Conservation (phyloP, 805 yeast genomes). For the Lachancea mirantina region DNA sequence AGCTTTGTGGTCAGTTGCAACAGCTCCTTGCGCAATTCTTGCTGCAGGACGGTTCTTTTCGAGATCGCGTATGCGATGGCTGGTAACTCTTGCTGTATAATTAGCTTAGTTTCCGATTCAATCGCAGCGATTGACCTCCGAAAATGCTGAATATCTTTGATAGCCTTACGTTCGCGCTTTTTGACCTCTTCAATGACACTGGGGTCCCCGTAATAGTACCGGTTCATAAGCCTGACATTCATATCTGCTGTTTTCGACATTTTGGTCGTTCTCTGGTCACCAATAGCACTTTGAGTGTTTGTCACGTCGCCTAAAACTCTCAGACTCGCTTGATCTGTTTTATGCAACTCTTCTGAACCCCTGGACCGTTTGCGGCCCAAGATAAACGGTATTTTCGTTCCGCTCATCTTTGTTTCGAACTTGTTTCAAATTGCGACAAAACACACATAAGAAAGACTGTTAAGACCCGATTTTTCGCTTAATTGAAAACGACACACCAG, state of each 20-base stretch:
- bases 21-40: slow-evolving; percentile 19
- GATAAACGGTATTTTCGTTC: slow-evolving; percentile 6
- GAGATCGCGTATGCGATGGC: slow-evolving; percentile 20
- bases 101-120: slow-evolving; percentile 18
- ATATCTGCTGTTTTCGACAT: slow-evolving; percentile 5
- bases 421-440: slow-evolving; percentile 2
- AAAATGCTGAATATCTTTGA: slow-evolving; percentile 24
- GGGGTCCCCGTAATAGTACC: slow-evolving; percentile 28
- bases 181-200: slow-evolving; percentile 28
- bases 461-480: background rate
- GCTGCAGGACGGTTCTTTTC: slow-evolving; percentile 17
- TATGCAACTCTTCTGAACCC: background rate
- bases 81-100: slow-evolving; percentile 20
- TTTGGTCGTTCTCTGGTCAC: background rate
- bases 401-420: slow-evolving; percentile 7
- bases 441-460: background rate
- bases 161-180: slow-evolving; percentile 26
- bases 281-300: slow-evolving; percentile 6
- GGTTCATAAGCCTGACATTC: slow-evolving; percentile 19
- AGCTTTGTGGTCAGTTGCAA: slow-evolving; percentile 14
- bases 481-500: too few relatives aligned
- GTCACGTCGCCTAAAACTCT: slow-evolving; percentile 9
- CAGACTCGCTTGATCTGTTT: slow-evolving; percentile 3
- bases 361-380: slow-evolving; percentile 5
- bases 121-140: slow-evolving; percentile 24